Percentiles rank a stretch among this genome's conserved stretches.
Conservation (phyloP, 2,329 filamentous ascomycete species). For the Aureobasidium sp. region DNA sequence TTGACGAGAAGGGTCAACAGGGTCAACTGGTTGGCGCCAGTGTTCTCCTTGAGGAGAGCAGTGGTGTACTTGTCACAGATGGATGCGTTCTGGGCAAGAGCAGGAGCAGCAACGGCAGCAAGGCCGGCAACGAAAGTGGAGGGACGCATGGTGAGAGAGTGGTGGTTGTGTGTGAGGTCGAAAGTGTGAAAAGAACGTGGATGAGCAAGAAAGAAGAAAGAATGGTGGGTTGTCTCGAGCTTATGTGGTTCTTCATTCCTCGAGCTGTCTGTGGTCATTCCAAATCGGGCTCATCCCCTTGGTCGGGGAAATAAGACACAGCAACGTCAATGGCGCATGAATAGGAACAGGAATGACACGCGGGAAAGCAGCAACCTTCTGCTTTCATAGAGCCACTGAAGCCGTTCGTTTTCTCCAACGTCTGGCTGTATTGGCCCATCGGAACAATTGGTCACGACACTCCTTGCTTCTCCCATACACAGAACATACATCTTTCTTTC, state of each 20-base stretch:
- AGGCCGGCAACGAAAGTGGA: conserved; percentile 18
- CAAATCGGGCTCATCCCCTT: conserved; percentile 1
- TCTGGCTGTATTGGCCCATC: not conserved
- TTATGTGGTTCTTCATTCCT: conserved; percentile 15
- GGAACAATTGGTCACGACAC: not conserved
- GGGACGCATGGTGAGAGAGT: conserved; percentile 8
- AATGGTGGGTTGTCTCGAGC: not conserved
- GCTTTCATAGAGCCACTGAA: conserved; percentile 4
- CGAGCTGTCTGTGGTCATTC: conserved; percentile 5
- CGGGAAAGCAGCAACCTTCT: not conserved
- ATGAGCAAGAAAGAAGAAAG: not conserved
- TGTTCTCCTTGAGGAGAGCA: conserved; percentile 53
- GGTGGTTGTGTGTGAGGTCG: not conserved
- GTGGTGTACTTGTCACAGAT: conserved; percentile 61
- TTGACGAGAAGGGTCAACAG: conserved; percentile 54
- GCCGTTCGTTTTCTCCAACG: conserved; percentile 9
- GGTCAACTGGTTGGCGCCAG: conserved; percentile 50
- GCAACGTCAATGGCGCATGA: conserved; percentile 13
- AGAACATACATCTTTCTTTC: not conserved
- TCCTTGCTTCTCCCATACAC: not conserved
- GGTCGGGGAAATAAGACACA: conserved; percentile 12
- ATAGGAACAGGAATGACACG: conserved; percentile 12
- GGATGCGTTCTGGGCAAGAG: conserved; percentile 39
- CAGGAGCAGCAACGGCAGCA: conserved; percentile 20
- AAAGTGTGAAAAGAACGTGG: conserved; percentile 1